A percentile compares a stretch with the other conserved stretches of the same genome.
phyloP scores from a whole-genome alignment of 805 yeast genomes.

The Candida dajiaensis region DNA sequence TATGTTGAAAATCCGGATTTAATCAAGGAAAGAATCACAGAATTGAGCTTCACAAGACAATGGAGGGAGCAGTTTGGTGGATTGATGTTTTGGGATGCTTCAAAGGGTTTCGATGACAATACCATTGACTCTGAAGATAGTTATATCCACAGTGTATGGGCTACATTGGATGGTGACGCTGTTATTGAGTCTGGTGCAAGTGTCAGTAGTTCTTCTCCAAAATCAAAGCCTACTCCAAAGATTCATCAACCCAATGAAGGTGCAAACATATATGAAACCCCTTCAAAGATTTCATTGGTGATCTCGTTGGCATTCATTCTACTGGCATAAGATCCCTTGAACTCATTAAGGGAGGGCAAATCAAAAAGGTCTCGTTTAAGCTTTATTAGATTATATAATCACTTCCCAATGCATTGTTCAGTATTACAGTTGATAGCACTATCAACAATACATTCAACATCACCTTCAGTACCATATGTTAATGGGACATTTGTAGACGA shows the following conservation, averaged over 20 bases:
- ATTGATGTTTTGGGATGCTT: constrained; percentile 87
- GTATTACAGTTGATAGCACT: constrained; percentile 48
- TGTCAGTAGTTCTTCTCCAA: not conserved
- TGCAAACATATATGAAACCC: not conserved
- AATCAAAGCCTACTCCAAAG: constrained; percentile 4
- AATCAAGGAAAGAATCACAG: constrained; percentile 24
- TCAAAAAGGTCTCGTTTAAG: not conserved
- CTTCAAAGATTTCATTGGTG: not conserved
- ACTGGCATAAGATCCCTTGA: not conserved
- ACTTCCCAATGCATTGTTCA: constrained; percentile 31
- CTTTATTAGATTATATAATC: not conserved
- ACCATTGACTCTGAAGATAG: constrained; percentile 27
- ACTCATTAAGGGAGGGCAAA: too few relatives aligned
- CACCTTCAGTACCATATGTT: constrained; percentile 27
- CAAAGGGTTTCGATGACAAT: constrained; percentile 50
- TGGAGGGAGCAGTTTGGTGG: constrained; percentile 62
- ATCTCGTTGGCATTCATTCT: not conserved
- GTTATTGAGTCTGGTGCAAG: not conserved
- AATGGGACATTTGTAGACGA: constrained; percentile 18
- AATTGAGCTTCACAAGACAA: constrained; percentile 5
- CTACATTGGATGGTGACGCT: constrained; percentile 9
- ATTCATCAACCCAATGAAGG: not conserved
- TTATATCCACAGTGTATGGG: constrained; percentile 20
- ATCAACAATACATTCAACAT: constrained; percentile 42
- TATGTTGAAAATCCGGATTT: constrained; percentile 38